These are phyloP conservation scores for Penicillium cinerascens DNA, from an alignment of 495 filamentous ascomycete species.

Conservation along the genomic window DNA sequence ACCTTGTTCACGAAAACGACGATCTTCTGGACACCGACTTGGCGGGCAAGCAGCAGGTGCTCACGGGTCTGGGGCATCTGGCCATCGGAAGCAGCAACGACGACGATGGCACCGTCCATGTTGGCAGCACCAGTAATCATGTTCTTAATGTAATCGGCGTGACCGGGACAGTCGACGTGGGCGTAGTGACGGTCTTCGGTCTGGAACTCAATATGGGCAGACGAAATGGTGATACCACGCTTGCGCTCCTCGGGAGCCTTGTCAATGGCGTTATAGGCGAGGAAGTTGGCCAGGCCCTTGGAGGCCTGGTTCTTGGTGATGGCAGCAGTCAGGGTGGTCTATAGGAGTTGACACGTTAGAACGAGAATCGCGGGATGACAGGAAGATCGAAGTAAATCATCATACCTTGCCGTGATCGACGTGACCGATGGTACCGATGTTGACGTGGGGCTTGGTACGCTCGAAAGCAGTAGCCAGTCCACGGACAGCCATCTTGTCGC, in stretches of 20 bases:
- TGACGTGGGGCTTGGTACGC: conserved; percentile 94
- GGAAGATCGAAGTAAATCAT: conserved; percentile 14
- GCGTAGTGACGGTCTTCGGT: conserved; percentile 93
- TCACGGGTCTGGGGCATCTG: conserved; percentile 99
- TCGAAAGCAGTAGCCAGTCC: conserved; percentile 77
- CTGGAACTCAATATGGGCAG: conserved; percentile 96
- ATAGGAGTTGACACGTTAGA: conserved; percentile 12
- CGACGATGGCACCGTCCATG: conserved; percentile 98
- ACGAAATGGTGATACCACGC: conserved; percentile 99
- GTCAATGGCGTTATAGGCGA: conserved; percentile 96
- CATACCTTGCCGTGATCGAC: conserved; percentile 98
- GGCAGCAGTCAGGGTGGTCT: conserved; percentile 97
- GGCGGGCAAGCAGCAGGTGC: conserved; percentile 93
- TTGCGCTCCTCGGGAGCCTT: conserved; percentile 99
- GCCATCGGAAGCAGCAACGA: conserved; percentile 96
- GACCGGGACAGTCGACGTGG: conserved; percentile 98
- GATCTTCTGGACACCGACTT: conserved; percentile 95
- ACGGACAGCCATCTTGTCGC: conserved; percentile 62
- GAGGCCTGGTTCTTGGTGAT: conserved; percentile 96
- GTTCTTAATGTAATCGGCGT: conserved; percentile 99
- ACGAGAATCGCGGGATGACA: conserved; percentile 22
- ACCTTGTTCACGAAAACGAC: conserved; percentile 99
- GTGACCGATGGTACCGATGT: conserved; percentile 98
- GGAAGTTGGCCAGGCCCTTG: conserved; percentile 88
- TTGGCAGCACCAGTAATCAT: conserved; percentile 97